Evolutionary conservation across 1,284 basidiomycete genomes (phyloP), one percentile per base, ranked within the genome.

Genomic region (Pholiota adiposa): DNA sequence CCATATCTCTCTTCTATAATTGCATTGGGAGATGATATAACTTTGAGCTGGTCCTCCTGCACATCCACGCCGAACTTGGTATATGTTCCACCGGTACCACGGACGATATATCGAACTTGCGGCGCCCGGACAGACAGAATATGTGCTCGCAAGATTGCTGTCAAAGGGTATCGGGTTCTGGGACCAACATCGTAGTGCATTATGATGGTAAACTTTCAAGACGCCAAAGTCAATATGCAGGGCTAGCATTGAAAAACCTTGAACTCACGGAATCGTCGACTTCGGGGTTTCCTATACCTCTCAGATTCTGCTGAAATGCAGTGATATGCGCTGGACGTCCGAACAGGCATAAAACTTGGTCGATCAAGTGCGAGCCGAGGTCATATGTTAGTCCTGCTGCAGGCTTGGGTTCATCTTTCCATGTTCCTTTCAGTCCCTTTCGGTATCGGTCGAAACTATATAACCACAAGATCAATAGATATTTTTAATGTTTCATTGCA

Each of bases 381-480:
- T 90, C 88, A 68, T 83, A 90, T 2, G 82, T 80, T 48, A 83
- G 75, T 5, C 88, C 86, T 36, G 79, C 79, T 9, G 79, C 83
- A 34, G 84, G 83, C 2, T 77, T 73, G 5, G 80, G 75, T 43
- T 81, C 73, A 58, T 90, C 88, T 69, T 89, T 90, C 89, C 89
- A 90, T 2, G 86, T 84, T n/a, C 85, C 83, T 66, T 88, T 89
- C 18, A 89, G 74, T 0, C 75, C 78, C 11, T 82, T 80, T 43
- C 91, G 86, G 77, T 85, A 93, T 51, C 93, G 87, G 74, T 95
- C 93, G 69, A 88, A 92, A 65, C 89, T 91, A n/a, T n/a, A n/a
- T 66, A n/a, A 49, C 51, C 4, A 9, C 6, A 14, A 3, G 12
- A 29, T 56, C 5, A 53, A 29, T 4, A 31, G 23, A n/a, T 27